A percentile compares a stretch with the other conserved stretches of the same genome.
These are phyloP conservation scores for Aspergillus sparsus DNA, from an alignment of 495 filamentous ascomycete genomes.

Conservation along the genomic window DNA sequence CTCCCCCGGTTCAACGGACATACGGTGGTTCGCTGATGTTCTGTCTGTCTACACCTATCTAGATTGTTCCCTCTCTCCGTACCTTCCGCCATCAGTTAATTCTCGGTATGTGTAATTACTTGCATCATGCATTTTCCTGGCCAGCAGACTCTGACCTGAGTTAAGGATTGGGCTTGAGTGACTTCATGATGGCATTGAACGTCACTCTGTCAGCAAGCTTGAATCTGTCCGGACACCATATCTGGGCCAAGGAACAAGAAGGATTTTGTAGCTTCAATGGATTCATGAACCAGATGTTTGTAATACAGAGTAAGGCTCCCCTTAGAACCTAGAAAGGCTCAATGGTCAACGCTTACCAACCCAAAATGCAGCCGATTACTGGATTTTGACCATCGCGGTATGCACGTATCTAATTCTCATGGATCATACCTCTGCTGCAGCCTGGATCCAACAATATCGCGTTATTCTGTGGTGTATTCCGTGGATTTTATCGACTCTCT, in stretches of 20 bases:
- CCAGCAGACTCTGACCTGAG: neutral
- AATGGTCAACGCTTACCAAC: neutral
- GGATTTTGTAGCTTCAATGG: slow-evolving; percentile 13
- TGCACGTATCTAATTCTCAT: slow-evolving; percentile 17
- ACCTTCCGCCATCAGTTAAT: slow-evolving; percentile 16
- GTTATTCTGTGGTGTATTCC: slow-evolving; percentile 8
- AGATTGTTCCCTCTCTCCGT: slow-evolving; percentile 14
- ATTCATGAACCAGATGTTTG: slow-evolving; percentile 18
- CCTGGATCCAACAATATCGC: slow-evolving; percentile 15
- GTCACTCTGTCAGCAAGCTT: slow-evolving; percentile 10
- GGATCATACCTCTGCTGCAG: slow-evolving; percentile 12
- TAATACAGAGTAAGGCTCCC: slow-evolving; percentile 9
- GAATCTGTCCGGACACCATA: slow-evolving; percentile 10
- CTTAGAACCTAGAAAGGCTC: neutral
- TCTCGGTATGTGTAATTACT: neutral
- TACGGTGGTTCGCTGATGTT: neutral
- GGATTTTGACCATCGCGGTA: slow-evolving; percentile 15
- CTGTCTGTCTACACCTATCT: neutral
- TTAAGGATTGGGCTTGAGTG: slow-evolving; percentile 10
- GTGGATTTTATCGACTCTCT: slow-evolving; percentile 13
- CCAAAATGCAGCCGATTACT: slow-evolving; percentile 10
- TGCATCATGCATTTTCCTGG: neutral
- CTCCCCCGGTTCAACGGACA: neutral
- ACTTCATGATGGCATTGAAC: slow-evolving; percentile 17
- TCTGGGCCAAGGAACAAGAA: slow-evolving; percentile 6